Base-by-base conservation (phyloP, 805 yeast species). In the Cyberlindnera japonica region DNA sequence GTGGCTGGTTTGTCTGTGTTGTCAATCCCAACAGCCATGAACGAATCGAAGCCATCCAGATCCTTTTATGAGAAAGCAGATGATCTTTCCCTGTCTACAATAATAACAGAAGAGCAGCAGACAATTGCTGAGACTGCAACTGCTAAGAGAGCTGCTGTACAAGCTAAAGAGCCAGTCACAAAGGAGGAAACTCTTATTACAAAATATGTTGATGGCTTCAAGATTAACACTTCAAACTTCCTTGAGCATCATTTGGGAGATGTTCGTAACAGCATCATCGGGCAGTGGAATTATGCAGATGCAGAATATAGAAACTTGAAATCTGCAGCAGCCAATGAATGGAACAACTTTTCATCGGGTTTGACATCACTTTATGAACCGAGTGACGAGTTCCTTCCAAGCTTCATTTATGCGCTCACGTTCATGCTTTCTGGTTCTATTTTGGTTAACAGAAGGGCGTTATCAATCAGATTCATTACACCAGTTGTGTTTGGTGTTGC, bases 361-460 rank as follows among this genome's bases (percentile, higher is more conserved):
- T 30, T 54, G 17, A 37, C 49, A 3, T 53, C 61, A 1, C 44
- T 57, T 14, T 57, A 57, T 31, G 57, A 57, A 23, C 53, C 58
- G 33, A 41, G 31, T 23, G 61, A 57, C 32, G 47, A 54, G 21
- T 57, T 57, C 47, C 66, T 81, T 41, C 86, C 86, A 15, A 65
- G 67, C 31, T 55, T 72, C 29, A 69, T 79, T 36, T 73, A 75
- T 51, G 73, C 79, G 6, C 59, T 80, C 28, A 77, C 84, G 1
- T 65, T 72, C 6, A 61, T 80, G 4, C 69, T 81, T 45, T 53
- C 77, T 2, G 83, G 83, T 11, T 76, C 83, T 3, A 73, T 81
- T 41, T 45, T 75, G 24, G 75, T 68, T 13, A 67, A 69, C 42
- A 71, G 65, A 46, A 67, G 74, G 49, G 51, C 71, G 1, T 56